Conservation (phyloP, 345 rosid genomes). For the Brassica incana region DNA sequence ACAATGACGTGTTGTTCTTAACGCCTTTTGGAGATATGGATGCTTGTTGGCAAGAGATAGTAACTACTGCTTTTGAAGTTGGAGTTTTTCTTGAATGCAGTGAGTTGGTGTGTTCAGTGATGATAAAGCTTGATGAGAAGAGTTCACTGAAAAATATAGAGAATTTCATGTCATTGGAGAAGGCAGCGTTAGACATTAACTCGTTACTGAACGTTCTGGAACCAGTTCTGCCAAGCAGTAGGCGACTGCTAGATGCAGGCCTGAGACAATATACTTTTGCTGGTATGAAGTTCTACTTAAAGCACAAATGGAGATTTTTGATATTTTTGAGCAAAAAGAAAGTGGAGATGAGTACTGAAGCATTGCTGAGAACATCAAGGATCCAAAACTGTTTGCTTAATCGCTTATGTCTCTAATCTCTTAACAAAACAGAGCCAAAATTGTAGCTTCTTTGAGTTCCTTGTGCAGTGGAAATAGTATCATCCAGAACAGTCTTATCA, state of each 20-base stretch:
- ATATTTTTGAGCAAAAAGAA: no score
- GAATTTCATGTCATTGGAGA: no score
- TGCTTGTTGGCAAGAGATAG: neutral
- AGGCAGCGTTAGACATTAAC: no score
- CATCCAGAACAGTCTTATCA: neutral
- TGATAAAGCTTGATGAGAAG: no score
- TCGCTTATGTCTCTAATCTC: neutral
- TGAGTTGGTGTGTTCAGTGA: no score
- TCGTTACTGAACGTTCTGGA: neutral
- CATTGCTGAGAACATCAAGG: no score
- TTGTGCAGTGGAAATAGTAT: neutral
- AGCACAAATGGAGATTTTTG: neutral
- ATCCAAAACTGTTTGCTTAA: no score
- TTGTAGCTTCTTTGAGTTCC: neutral
- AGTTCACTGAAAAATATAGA: no score
- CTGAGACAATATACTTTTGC: neutral
- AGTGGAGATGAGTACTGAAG: no score
- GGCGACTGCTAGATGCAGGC: neutral
- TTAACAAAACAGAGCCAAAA: neutral
- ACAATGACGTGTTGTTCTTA: neutral
- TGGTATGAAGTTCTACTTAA: neutral
- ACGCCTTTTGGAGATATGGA: neutral
- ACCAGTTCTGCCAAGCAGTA: neutral
- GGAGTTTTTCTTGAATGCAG: neutral
- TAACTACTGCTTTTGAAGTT: neutral